A percentile compares a stretch with the other conserved stretches of the same genome.
phyloP scores from a whole-genome alignment of 495 filamentous ascomycete genomes.

The Hypoxylon perforatum region DNA sequence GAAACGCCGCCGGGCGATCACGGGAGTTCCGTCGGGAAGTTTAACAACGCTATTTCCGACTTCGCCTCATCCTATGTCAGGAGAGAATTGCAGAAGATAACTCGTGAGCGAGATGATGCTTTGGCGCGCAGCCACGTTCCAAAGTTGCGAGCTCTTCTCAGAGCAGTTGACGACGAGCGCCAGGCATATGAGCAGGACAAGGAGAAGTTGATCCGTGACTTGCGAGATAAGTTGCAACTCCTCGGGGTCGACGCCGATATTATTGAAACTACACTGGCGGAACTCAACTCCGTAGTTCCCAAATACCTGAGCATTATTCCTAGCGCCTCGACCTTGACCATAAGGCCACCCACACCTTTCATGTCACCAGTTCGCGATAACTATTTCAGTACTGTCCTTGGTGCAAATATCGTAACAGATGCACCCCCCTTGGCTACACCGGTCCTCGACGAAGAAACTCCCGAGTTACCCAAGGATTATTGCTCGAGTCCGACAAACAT shows the following conservation, averaged over 20 bases:
- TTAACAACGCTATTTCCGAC: constrained; percentile 41
- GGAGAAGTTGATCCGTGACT: constrained; percentile 27
- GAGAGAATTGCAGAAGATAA: constrained; percentile 39
- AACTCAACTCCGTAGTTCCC: constrained; percentile 33
- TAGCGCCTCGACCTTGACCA: constrained; percentile 37
- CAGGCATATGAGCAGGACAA: constrained; percentile 42
- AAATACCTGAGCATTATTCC: constrained; percentile 41
- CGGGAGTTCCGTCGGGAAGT: constrained; percentile 28
- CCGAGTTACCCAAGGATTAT: constrained; percentile 10
- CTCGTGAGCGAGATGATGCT: constrained; percentile 42
- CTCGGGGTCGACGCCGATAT: constrained; percentile 37
- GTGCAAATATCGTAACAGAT: constrained; percentile 20
- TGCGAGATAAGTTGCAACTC: constrained; percentile 38
- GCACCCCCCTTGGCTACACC: constrained; percentile 5
- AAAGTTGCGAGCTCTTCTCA: constrained; percentile 35
- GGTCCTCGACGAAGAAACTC: constrained; percentile 8
- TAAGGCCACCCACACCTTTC: constrained; percentile 26
- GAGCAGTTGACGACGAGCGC: constrained; percentile 41
- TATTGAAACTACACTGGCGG: constrained; percentile 36
- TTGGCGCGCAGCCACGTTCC: constrained; percentile 43
- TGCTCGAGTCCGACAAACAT: constrained; percentile 31
- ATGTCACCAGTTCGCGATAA: constrained; percentile 37
- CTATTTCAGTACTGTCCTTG: constrained; percentile 38
- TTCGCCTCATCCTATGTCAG: constrained; percentile 44
- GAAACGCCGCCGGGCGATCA: constrained; percentile 31